Conservation (phyloP, 2,329 filamentous ascomycete genomes). For the Phaeosphaeriaceae sp. region DNA sequence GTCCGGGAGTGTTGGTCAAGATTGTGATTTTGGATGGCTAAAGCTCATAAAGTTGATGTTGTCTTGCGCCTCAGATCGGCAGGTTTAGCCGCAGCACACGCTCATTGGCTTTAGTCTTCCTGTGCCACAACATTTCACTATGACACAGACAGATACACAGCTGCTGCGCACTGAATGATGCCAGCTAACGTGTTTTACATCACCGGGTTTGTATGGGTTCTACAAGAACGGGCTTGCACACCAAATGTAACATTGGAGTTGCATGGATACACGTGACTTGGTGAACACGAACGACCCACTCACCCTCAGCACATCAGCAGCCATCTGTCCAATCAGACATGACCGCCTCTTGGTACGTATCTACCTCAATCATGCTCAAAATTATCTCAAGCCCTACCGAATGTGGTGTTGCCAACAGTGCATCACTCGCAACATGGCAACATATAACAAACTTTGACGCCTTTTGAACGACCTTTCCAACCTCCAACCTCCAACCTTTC, state of each 20-base stretch:
- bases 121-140: no score
- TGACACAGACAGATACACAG: no score
- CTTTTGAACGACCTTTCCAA: no score
- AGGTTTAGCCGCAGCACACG: conserved; percentile 24
- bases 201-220: not conserved
- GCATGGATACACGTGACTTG: no score
- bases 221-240: not conserved
- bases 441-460: not conserved
- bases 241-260: no score
- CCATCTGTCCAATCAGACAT: conserved; percentile 5
- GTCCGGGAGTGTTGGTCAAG: conserved; percentile 1
- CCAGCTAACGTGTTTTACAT: not conserved
- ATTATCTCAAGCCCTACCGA: not conserved
- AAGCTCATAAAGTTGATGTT: conserved; percentile 9
- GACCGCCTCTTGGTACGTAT: conserved; percentile 7
- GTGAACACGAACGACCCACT: no score
- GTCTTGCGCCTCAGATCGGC: conserved; percentile 9
- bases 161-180: no score
- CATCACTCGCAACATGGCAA: not conserved
- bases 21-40: not conserved
- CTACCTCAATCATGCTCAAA: conserved; percentile 29
- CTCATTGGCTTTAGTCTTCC: no score
- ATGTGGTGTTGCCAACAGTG: not conserved
- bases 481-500: no score
- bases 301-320: not conserved